phyloP scores from a whole-genome alignment of 805 yeast species.

The Saccharomycopsis synnaedendra region DNA sequence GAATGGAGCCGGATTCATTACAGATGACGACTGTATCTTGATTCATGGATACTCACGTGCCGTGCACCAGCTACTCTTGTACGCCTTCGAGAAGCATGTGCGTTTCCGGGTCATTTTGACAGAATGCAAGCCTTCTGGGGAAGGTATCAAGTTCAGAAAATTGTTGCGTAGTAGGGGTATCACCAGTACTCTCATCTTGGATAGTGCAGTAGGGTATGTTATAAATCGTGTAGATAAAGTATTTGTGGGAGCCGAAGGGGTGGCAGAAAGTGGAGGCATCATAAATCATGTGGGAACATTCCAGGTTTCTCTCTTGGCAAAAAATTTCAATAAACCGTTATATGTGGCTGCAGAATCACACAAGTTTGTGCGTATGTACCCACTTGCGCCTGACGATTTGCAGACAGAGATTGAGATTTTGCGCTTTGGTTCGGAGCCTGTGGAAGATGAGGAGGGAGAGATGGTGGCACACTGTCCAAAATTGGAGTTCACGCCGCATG shows the following conservation, averaged over 20 bases:
- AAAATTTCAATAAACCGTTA: constrained; percentile 81
- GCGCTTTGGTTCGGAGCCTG: constrained; percentile 27
- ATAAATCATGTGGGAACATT: constrained; percentile 92
- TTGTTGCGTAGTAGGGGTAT: constrained; percentile 58
- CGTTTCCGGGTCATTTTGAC: constrained; percentile 88
- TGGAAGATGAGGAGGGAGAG: constrained; percentile 17
- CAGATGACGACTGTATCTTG: constrained; percentile 83
- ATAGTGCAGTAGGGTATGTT: constrained; percentile 87
- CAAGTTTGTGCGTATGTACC: constrained; percentile 93
- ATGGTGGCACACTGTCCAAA: constrained; percentile 38
- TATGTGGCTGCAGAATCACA: constrained; percentile 93
- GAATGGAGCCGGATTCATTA: constrained; percentile 77
- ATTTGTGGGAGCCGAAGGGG: constrained; percentile 98
- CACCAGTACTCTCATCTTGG: constrained; percentile 82
- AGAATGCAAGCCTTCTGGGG: constrained; percentile 74
- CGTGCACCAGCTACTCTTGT: constrained; percentile 60
- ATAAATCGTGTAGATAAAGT: constrained; percentile 88
- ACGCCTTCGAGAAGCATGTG: constrained; percentile 60
- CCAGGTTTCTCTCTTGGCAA: constrained; percentile 88
- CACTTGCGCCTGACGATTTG: constrained; percentile 84
- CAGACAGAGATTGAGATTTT: constrained; percentile 46
- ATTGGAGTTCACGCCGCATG: constrained; percentile 93
- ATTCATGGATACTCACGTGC: constrained; percentile 92
- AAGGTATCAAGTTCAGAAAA: constrained; percentile 59
- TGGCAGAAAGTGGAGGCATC: constrained; percentile 96